Evolutionary conservation across 2,329 filamentous ascomycete genomes (phyloP).

Genomic region (Fusarium circinatum): DNA sequence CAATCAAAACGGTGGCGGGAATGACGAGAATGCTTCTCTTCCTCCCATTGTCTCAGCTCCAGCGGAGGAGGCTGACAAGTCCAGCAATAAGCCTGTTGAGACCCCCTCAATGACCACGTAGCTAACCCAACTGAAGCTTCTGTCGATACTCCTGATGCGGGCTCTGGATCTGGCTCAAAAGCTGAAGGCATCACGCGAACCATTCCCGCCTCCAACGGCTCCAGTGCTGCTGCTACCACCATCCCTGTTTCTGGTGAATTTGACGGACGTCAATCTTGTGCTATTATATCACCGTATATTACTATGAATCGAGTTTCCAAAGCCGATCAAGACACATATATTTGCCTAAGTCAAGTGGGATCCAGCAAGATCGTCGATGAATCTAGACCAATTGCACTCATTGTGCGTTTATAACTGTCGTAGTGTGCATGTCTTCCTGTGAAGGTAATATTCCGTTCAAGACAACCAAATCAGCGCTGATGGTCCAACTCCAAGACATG

Average conservation of each 20-base stretch:
- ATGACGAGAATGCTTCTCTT: background rate
- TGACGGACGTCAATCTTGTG: background rate
- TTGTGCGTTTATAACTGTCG: background rate
- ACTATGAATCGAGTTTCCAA: background rate
- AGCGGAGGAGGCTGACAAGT: too few species aligned
- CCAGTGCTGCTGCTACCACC: too few species aligned
- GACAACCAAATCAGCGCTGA: background rate
- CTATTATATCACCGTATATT: background rate
- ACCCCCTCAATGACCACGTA: too few species aligned
- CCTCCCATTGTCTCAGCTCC: too few species aligned
- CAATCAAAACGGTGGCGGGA: background rate
- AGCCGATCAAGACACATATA: background rate
- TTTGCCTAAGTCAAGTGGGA: background rate
- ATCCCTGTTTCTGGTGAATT: too few species aligned
- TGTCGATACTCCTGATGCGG: too few species aligned
- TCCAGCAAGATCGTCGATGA: background rate
- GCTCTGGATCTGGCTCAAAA: too few species aligned
- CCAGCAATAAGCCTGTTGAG: too few species aligned
- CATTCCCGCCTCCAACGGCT: too few species aligned
- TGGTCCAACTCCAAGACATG: background rate
- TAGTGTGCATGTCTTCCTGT: background rate
- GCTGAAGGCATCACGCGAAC: too few species aligned
- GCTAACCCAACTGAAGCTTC: too few species aligned
- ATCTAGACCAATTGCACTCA: background rate
- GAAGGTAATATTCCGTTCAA: background rate